Conservation (phyloP, 1,284 basidiomycete genomes). For the Pholiota adiposa region DNA sequence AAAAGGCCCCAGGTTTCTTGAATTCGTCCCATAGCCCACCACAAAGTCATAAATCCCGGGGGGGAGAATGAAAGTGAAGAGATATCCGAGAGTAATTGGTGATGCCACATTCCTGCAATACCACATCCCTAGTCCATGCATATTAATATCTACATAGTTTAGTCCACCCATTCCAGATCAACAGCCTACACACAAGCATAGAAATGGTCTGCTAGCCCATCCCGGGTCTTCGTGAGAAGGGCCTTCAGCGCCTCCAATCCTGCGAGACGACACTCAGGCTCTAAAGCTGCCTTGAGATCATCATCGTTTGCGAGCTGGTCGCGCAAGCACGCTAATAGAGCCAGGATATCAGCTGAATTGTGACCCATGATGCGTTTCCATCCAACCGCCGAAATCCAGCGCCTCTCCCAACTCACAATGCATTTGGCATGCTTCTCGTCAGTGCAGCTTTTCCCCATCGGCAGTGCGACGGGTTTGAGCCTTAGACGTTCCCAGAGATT, state of each 20-base stretch:
- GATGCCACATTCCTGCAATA: background rate
- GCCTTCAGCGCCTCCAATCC: constrained; percentile 34
- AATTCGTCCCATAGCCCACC: background rate
- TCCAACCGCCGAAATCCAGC: constrained; percentile 34
- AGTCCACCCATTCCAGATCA: background rate
- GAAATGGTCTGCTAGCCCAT: constrained; percentile 38
- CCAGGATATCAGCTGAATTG: constrained; percentile 35
- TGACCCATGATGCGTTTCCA: constrained; percentile 33
- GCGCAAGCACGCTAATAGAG: constrained; percentile 31
- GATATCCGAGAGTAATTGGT: background rate
- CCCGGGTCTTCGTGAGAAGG: constrained; percentile 22
- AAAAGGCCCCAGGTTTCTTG: background rate
- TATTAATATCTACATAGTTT: constrained; percentile 2
- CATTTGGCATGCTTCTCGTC: constrained; percentile 30
- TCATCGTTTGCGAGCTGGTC: constrained; percentile 35
- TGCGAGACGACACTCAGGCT: constrained; percentile 31
- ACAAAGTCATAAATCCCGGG: background rate
- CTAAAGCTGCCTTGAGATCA: constrained; percentile 30
- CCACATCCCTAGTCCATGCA: background rate
- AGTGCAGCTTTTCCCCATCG: constrained; percentile 25
- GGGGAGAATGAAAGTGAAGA: background rate
- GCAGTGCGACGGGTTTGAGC: constrained; percentile 29
- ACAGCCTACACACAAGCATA: constrained; percentile 28
- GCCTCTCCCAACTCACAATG: constrained; percentile 30
- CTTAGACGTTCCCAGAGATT: constrained; percentile 37